phyloP scores from a whole-genome alignment of 2,329 filamentous ascomycete genomes.

The Colletotrichum phormii region DNA sequence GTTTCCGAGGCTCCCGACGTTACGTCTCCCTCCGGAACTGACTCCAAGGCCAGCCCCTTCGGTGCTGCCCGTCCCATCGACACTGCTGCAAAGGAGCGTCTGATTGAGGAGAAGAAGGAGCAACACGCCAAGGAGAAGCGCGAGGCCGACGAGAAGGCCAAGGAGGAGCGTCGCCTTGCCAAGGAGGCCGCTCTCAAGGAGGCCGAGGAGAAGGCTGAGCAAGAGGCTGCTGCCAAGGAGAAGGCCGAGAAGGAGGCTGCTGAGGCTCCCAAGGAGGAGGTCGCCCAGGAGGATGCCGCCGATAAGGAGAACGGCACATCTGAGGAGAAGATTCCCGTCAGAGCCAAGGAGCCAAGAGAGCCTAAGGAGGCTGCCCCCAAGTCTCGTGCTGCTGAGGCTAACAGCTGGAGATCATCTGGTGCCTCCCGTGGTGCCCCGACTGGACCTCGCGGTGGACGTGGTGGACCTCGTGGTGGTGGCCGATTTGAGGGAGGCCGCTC shows the following conservation, averaged over 20 bases:
- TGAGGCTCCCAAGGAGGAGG: constrained; percentile 37
- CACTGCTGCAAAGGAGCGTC: constrained; percentile 87
- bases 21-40: constrained; percentile 63
- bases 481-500: constrained; percentile 58
- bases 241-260: constrained; percentile 48
- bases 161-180: constrained; percentile 76
- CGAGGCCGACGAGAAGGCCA: constrained; percentile 87
- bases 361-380: constrained; percentile 57
- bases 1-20: constrained; percentile 77
- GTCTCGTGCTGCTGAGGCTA: constrained; percentile 67
- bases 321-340: constrained; percentile 60
- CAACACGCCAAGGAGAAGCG: constrained; percentile 83
- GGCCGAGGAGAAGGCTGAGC: constrained; percentile 59
- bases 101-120: constrained; percentile 89
- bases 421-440: constrained; percentile 59
- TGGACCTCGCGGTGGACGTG: constrained; percentile 46
- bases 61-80: constrained; percentile 95
- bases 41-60: constrained; percentile 91
- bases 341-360: constrained; percentile 50
- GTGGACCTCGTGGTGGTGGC: constrained; percentile 51
- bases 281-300: constrained; percentile 40
- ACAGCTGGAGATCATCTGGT: constrained; percentile 70
- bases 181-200: constrained; percentile 74
- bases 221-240: constrained; percentile 46
- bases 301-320: constrained; percentile 49